Evolutionary conservation across 805 yeast genomes (phyloP), one percentile per base, ranked within the genome.

Genomic region (Suhomyces sp.): DNA sequence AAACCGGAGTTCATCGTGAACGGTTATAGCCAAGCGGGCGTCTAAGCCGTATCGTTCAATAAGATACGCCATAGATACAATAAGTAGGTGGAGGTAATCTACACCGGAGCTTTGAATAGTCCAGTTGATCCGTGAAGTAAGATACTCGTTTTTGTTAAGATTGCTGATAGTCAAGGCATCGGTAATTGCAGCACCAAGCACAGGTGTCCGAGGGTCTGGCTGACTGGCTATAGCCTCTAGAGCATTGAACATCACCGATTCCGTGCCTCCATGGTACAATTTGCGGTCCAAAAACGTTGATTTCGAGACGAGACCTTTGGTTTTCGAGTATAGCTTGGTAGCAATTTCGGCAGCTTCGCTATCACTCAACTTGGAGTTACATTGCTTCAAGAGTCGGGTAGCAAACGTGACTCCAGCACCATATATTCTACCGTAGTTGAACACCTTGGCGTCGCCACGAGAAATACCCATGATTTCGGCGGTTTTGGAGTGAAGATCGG

Each of bases 101-200:
- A 96, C 99, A 36, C 99, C 99, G 1, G 97, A 90, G 22, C 97
- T 90, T 68, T 94, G 99, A 65, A 94, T 94, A 0, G 97, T 90
- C 99, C 99, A 94, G 64, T 94, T 94, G 57, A 92, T 86, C 62
- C 99, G 72, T 1, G 97, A 90, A 0, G 99, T 94, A 58, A 94
- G 71, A 65, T 86, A 94, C 56, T 82, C 82, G 38, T 82, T 73
- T 44, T 82, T 83, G 59, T 75, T 74, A 60, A 94, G 75, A 66
- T 93, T 86, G 50, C 75, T 73, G 44, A 81, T 79, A 59, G 81
- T 79, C 53, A 94, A 73, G 0, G 98, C 97, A 53, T 83, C 83
- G 0, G 99, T 94, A 46, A 94, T 90, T 12, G 96, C 89, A 5
- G 97, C 97, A 0, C 97, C 97, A 8, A 94, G 69, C 1, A 90